A percentile compares a stretch with the other conserved stretches of the same genome.
These are phyloP conservation scores for Fraxinus excelsior DNA, from an alignment of 257 asterid species.

Conservation along the genomic window DNA sequence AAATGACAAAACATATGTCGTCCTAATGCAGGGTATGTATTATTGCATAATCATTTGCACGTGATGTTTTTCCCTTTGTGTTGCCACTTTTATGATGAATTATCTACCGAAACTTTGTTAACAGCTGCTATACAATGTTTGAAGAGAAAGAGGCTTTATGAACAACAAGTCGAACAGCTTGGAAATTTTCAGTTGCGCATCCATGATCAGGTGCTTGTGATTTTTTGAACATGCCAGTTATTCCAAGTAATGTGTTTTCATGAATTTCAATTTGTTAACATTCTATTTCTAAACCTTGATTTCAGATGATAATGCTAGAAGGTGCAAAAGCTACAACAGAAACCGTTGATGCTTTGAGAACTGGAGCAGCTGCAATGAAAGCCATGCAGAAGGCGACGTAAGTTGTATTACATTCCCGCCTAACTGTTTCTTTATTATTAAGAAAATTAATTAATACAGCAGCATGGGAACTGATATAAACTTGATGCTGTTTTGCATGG, in stretches of 20 bases:
- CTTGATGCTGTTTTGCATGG: neutral
- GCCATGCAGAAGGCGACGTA: slow-evolving; percentile 93
- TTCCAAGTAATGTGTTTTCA: neutral
- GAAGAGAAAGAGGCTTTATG: slow-evolving; percentile 80
- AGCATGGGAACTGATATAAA: neutral
- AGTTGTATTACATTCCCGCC: slow-evolving; percentile 27
- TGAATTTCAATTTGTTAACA: neutral
- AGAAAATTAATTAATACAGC: neutral
- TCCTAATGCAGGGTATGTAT: no score
- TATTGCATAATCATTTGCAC: no score
- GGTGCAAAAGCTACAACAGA: slow-evolving; percentile 91
- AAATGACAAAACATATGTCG: no score
- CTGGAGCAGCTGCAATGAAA: slow-evolving; percentile 90
- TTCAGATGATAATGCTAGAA: slow-evolving; percentile 82
- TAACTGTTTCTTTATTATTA: slow-evolving; percentile 4
- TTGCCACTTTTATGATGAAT: slow-evolving; percentile 17
- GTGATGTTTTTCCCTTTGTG: neutral
- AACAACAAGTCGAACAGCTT: slow-evolving; percentile 81
- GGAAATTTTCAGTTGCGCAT: slow-evolving; percentile 86
- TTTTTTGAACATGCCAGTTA: slow-evolving; percentile 6
- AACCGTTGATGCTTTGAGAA: slow-evolving; percentile 87
- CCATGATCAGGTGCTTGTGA: slow-evolving; percentile 71
- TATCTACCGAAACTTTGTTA: slow-evolving; percentile 19
- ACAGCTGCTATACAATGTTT: slow-evolving; percentile 87
- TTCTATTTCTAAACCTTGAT: slow-evolving; percentile 19